These are phyloP conservation scores for Fusarium beomiforme DNA, from an alignment of 2,329 filamentous ascomycete species.

Conservation along the genomic window DNA sequence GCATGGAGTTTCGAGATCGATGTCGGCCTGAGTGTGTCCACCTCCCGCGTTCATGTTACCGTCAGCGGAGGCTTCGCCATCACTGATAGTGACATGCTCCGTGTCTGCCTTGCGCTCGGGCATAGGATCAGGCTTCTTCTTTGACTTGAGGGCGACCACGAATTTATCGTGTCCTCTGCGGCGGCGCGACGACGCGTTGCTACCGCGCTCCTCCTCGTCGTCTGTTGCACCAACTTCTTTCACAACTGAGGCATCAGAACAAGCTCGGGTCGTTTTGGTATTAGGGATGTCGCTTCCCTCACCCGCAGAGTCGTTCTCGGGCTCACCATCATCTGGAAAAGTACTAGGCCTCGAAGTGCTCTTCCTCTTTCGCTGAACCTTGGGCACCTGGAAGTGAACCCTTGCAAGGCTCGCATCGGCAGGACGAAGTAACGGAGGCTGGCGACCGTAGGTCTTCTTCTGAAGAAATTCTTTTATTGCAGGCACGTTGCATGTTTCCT, in stretches of 20 bases:
- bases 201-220: neutral
- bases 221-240: neutral
- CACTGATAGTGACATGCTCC: neutral
- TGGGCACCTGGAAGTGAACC: neutral
- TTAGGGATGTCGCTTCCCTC: neutral
- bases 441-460: no score
- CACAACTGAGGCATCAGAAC: neutral
- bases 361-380: neutral
- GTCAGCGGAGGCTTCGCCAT: no score
- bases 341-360: neutral
- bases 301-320: neutral
- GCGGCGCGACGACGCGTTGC: neutral
- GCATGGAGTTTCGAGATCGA: neutral
- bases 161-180: neutral
- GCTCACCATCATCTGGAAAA: neutral
- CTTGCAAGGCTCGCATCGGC: neutral
- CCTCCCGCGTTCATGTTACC: neutral
- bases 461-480: neutral
- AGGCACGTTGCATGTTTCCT: neutral
- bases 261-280: no score
- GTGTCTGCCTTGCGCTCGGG: neutral
- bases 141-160: neutral
- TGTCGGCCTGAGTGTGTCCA: neutral
- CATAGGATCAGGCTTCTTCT: neutral
- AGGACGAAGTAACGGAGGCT: neutral